Base-by-base conservation (phyloP, 345 rosid genomes). In the Eutrema japonicum region DNA sequence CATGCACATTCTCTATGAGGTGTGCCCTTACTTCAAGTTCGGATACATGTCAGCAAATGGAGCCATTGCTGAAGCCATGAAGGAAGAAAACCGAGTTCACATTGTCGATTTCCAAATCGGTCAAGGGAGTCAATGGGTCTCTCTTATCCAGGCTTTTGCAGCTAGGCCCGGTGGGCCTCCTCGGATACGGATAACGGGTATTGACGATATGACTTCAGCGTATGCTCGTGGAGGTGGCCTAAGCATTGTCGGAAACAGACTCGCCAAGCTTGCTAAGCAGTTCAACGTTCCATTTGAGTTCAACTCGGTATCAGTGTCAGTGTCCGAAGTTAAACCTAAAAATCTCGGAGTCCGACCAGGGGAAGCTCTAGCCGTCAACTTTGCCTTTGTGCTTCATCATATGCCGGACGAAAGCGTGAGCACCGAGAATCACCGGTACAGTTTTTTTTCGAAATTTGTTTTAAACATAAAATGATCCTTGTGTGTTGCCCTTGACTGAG, bases 41-140 rank as follows among this genome's bases (percentile, higher is more conserved):
- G 98, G 98, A 3, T 93, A 91, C 85, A 91, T 93, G 96, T 91
- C 98, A 26, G 98, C 98, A 29, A 93, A 91, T 71, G 98, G 98
- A 59, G 97, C 98, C 18, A 89, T 93, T 66, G 98, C 98, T 26
- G 98, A 93, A 74, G 98, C 97, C 68, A 91, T 93, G 97, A 93
- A 93, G 81, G 92, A 88, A 54, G 97, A 91, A 77, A 84, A 83
- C 63, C 71, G 84, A 79, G 96, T 93, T 65, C 98, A 93, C 80
- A 93, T 93, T 10, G 79, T 93, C 29, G 98, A 93, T 71, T 93
- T 93, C 78, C 98, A 89, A 68, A 90, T 93, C 45, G 86, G 79
- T 63, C 97, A 90, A 80, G 98, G 98, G 62, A 89, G 89, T 80
- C 98, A 93, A 65, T 93, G 98, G 98, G 35, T 91, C 75, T 84